Percentiles rank a stretch among this genome's conserved stretches.
Conservation (phyloP, 2,329 filamentous ascomycete genomes). For the Rhynchosporium secalis region DNA sequence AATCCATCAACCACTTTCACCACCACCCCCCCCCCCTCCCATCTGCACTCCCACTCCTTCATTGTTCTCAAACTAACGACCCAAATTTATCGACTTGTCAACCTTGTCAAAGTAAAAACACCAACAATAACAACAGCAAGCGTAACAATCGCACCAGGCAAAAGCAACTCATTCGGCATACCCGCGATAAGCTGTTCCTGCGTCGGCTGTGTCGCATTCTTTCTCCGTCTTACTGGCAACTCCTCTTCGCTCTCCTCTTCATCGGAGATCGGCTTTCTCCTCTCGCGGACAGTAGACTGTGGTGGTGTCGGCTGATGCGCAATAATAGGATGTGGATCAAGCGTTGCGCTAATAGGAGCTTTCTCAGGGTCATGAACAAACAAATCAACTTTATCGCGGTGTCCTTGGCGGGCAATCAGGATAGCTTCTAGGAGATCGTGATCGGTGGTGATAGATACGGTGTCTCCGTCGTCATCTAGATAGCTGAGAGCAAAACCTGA, state of each 20-base stretch:
- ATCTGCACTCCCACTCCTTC: not conserved
- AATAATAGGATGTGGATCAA: constrained; percentile 56
- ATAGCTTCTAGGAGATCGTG: constrained; percentile 91
- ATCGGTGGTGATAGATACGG: constrained; percentile 94
- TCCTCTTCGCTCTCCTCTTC: constrained; percentile 56
- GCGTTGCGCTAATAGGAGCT: constrained; percentile 70
- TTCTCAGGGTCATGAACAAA: constrained; percentile 94
- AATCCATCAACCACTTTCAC: constrained; percentile 11
- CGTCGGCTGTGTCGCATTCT: constrained; percentile 40
- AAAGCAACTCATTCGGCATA: constrained; percentile 88
- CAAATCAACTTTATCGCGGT: constrained; percentile 90
- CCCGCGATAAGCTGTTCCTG: constrained; percentile 77
- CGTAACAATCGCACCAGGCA: constrained; percentile 94
- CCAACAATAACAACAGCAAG: constrained; percentile 90
- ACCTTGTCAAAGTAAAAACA: constrained; percentile 83
- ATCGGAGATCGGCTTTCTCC: constrained; percentile 47
- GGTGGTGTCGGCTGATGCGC: constrained; percentile 53
- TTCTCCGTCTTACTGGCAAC: constrained; percentile 45
- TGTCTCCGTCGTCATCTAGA: constrained; percentile 94
- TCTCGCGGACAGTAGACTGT: constrained; percentile 53
- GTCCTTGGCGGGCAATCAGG: constrained; percentile 72
- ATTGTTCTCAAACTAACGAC: not conserved
- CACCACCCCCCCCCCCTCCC: too few species aligned
- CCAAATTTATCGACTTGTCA: constrained; percentile 48
- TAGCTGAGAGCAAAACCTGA: constrained; percentile 92